A percentile compares a stretch with the other conserved stretches of the same genome.
phyloP scores from a whole-genome alignment of 805 yeast genomes.

The Kuraishia borneana region DNA sequence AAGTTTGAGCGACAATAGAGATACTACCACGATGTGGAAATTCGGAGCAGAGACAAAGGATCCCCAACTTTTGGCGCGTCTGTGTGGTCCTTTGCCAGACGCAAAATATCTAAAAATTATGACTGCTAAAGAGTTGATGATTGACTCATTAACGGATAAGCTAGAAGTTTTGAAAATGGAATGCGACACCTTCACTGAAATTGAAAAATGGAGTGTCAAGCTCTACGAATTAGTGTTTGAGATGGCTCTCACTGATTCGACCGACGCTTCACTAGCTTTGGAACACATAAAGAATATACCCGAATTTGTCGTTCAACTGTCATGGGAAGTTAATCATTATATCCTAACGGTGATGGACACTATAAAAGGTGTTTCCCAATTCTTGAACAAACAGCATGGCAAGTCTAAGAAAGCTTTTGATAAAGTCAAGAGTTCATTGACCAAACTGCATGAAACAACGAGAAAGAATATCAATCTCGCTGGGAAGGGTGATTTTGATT shows the following conservation, averaged over 20 bases:
- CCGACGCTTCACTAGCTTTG: background rate
- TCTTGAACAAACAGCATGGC: background rate
- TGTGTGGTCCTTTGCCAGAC: constrained; percentile 2
- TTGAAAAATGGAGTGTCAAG: constrained; percentile 24
- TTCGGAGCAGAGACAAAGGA: constrained; percentile 24
- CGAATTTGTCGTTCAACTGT: too few species aligned
- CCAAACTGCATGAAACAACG: background rate
- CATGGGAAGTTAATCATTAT: background rate
- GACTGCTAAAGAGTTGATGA: constrained; percentile 26
- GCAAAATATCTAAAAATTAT: constrained; percentile 22
- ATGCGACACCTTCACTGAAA: constrained; percentile 15
- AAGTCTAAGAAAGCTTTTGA: too few species aligned
- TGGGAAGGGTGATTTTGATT: too few species aligned
- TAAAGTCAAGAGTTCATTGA: background rate
- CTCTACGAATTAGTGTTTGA: background rate
- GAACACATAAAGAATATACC: too few species aligned
- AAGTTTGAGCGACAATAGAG: constrained; percentile 47
- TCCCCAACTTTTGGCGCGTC: constrained; percentile 1
- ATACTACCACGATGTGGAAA: constrained; percentile 41
- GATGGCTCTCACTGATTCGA: background rate
- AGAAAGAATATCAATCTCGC: background rate
- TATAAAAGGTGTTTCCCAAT: background rate
- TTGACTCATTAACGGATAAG: constrained; percentile 22
- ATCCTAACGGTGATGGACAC: background rate
- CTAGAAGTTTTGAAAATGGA: constrained; percentile 11